These are phyloP conservation scores for Citrus australasica DNA, from an alignment of 345 rosid genomes.

Conservation along the genomic window DNA sequence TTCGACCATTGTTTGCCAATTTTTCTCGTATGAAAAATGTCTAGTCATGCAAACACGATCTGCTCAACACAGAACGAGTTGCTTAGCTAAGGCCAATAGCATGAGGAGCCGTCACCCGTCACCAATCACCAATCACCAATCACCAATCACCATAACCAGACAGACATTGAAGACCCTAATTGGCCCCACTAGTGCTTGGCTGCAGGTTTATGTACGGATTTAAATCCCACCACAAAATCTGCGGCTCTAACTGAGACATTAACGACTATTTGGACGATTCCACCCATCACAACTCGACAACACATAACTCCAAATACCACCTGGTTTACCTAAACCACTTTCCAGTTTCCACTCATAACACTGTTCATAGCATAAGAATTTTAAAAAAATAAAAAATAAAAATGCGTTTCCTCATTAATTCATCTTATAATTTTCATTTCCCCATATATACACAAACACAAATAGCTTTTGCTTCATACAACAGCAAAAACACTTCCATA, in stretches of 20 bases:
- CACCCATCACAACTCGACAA: slow-evolving; percentile 37
- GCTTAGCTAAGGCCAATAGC: too few species aligned
- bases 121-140: slow-evolving; percentile 6
- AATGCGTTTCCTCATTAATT: background rate
- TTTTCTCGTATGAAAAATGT: background rate
- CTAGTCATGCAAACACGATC: background rate
- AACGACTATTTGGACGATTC: background rate
- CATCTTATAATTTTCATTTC: background rate
- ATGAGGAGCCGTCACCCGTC: slow-evolving; percentile 26
- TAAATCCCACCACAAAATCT: background rate
- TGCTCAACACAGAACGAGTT: too few species aligned
- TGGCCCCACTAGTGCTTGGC: background rate
- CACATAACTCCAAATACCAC: background rate
- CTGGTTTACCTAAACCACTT: background rate
- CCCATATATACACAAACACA: background rate
- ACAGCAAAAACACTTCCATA: slow-evolving; percentile 6
- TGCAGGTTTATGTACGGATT: slow-evolving; percentile 17
- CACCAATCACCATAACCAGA: background rate
- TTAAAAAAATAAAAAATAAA: background rate
- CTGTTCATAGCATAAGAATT: background rate
- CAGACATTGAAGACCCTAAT: background rate
- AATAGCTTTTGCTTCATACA: slow-evolving; percentile 8
- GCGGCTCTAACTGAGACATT: slow-evolving; percentile 27
- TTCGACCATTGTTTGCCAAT: background rate
- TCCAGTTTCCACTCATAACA: background rate